Evolutionary conservation across 192 early-diverging fungal species (phyloP).

Genomic region (Chytriomyces sp.): DNA sequence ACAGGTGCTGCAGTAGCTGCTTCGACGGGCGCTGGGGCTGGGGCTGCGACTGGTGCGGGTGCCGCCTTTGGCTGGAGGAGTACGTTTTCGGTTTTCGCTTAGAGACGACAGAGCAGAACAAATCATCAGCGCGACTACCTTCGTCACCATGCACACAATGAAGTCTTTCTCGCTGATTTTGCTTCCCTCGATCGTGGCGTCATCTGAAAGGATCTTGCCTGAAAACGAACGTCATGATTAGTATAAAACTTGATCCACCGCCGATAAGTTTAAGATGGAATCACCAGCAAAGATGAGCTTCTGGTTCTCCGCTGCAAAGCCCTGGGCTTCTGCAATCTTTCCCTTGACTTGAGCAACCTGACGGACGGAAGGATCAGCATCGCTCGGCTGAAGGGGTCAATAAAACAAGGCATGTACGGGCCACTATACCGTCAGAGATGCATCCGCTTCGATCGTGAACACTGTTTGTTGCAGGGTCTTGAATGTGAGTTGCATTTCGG

Average conservation of each 20-base stretch:
- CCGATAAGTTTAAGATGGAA: background rate
- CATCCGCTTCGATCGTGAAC: slow-evolving; percentile 80
- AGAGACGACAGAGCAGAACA: slow-evolving; percentile 19
- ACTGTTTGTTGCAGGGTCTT: slow-evolving; percentile 91
- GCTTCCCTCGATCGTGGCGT: slow-evolving; percentile 71
- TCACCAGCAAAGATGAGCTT: slow-evolving; percentile 89
- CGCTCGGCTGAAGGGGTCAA: too few relatives aligned
- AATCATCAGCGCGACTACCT: slow-evolving; percentile 60
- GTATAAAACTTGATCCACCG: background rate
- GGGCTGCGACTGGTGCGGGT: slow-evolving; percentile 46
- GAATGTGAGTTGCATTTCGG: slow-evolving; percentile 78
- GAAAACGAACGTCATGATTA: slow-evolving; percentile 1
- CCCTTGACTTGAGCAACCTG: slow-evolving; percentile 80
- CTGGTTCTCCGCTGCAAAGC: slow-evolving; percentile 72
- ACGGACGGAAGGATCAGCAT: background rate
- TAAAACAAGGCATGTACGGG: background rate
- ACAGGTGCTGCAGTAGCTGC: slow-evolving; percentile 46
- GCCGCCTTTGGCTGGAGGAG: slow-evolving; percentile 36
- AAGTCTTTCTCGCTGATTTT: slow-evolving; percentile 91
- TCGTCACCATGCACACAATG: slow-evolving; percentile 92
- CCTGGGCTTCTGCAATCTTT: slow-evolving; percentile 75
- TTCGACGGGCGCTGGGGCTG: slow-evolving; percentile 47
- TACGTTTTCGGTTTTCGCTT: too few relatives aligned
- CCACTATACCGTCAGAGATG: slow-evolving; percentile 47
- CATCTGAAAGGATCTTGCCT: slow-evolving; percentile 90